Conservation (phyloP, 129 eudicot species). For the Smallanthus sonchifolius region DNA sequence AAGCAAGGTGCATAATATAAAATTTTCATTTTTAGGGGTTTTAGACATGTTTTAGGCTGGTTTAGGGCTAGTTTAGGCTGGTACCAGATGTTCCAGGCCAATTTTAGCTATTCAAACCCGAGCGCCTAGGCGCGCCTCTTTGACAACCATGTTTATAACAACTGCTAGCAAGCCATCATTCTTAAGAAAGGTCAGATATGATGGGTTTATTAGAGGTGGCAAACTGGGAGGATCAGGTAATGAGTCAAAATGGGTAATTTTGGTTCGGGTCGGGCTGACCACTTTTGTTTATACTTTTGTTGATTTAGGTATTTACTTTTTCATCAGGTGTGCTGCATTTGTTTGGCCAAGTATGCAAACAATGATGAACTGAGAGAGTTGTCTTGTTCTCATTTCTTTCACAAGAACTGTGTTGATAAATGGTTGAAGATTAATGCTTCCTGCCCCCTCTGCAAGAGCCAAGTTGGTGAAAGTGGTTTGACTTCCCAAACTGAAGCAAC, state of each 20-base stretch:
- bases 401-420: conserved; percentile 79
- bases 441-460: conserved; percentile 83
- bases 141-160: too few relatives aligned
- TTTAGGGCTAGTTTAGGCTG: too few relatives aligned
- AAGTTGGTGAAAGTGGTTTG: conserved; percentile 59
- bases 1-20: too few relatives aligned
- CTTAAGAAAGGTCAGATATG: background rate
- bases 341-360: conserved; percentile 74
- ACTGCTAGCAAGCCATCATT: background rate
- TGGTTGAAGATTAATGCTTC: conserved; percentile 42
- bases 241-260: background rate
- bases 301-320: background rate
- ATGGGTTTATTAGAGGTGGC: background rate
- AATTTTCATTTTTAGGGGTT: too few relatives aligned
- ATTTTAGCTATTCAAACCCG: too few relatives aligned
- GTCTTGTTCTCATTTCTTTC: conserved; percentile 75
- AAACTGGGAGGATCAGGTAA: background rate
- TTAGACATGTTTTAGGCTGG: too few relatives aligned
- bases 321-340: conserved; percentile 73
- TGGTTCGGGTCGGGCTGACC: background rate
- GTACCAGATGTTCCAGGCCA: too few relatives aligned
- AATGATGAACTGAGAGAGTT: conserved; percentile 78
- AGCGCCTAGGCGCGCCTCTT: too few relatives aligned
- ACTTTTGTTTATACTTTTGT: background rate
- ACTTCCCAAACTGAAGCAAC: conserved; percentile 50